These are phyloP conservation scores for Rhododendron mucronatum DNA, from an alignment of 148 eudicot species.

Conservation along the genomic window DNA sequence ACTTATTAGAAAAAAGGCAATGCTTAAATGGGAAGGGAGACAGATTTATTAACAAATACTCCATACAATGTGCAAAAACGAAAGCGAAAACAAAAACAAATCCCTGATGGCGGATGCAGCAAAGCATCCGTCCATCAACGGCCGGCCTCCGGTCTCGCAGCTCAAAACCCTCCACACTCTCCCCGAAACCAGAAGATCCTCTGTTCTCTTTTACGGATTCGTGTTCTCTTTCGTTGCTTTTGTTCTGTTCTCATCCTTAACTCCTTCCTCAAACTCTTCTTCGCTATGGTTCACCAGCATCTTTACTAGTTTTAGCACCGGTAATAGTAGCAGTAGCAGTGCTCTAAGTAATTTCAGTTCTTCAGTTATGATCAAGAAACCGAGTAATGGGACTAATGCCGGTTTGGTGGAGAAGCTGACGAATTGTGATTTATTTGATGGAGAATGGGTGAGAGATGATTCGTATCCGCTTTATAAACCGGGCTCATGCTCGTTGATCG, in stretches of 20 bases:
- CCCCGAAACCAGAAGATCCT: conserved; percentile 34
- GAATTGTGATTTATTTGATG: conserved; percentile 62
- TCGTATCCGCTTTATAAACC: conserved; percentile 54
- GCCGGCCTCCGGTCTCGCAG: conserved; percentile 39
- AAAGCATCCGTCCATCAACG: conserved; percentile 47
- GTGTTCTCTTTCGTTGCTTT: conserved; percentile 45
- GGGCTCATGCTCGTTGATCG: conserved; percentile 70
- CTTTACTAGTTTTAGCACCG: conserved; percentile 18
- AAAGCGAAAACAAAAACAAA: no score
- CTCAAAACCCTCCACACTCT: conserved; percentile 41
- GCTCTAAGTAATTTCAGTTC: not conserved
- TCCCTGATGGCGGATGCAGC: conserved; percentile 46
- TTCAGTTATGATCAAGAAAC: not conserved
- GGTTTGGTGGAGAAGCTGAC: not conserved
- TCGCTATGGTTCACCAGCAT: conserved; percentile 64
- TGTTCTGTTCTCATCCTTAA: conserved; percentile 59
- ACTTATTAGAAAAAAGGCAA: no score
- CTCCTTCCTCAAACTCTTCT: conserved; percentile 49
- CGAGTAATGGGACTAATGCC: not conserved
- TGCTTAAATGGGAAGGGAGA: no score
- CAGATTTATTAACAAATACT: no score
- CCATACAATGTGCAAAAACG: no score
- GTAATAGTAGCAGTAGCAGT: no score
- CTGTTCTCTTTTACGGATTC: conserved; percentile 48
- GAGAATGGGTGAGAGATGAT: conserved; percentile 73